Evolutionary conservation across 371 early-diverging fungal genomes (phyloP).

Genomic region (Rhizopus sp.): DNA sequence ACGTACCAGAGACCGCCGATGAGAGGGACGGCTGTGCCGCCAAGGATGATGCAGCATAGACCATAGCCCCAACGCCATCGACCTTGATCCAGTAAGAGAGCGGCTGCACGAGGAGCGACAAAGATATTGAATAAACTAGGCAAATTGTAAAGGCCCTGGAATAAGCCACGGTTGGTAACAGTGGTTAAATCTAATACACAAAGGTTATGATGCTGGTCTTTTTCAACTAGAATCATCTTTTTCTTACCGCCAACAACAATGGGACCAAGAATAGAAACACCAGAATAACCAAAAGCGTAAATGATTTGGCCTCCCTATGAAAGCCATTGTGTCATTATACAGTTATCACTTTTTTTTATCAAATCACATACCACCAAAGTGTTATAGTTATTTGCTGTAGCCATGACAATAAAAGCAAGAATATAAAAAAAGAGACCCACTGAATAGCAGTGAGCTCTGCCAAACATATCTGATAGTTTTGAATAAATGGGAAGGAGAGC

Average conservation of each 20-base stretch:
- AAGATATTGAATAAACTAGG: slow-evolving; percentile 36
- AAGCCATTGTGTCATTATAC: not conserved
- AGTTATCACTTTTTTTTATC: slow-evolving; percentile 1
- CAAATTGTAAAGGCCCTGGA: slow-evolving; percentile 34
- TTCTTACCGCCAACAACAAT: slow-evolving; percentile 39
- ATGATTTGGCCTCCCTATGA: slow-evolving; percentile 28
- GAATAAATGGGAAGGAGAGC: slow-evolving; percentile 33
- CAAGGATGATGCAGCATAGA: slow-evolving; percentile 14
- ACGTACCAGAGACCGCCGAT: slow-evolving; percentile 20
- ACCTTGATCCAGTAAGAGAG: slow-evolving; percentile 6
- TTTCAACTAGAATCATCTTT: not conserved
- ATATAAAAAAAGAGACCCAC: slow-evolving; percentile 23
- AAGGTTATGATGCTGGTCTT: not conserved
- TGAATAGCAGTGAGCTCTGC: slow-evolving; percentile 29
- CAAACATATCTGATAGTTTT: slow-evolving; percentile 30
- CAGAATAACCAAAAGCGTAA: slow-evolving; percentile 42
- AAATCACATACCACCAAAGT: slow-evolving; percentile 18
- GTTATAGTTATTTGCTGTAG: slow-evolving; percentile 21
- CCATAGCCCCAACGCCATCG: slow-evolving; percentile 38
- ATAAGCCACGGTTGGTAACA: slow-evolving; percentile 35
- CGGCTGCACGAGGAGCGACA: slow-evolving; percentile 28
- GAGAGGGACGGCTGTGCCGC: slow-evolving; percentile 21
- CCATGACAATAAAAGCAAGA: slow-evolving; percentile 22
- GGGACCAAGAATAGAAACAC: slow-evolving; percentile 30
- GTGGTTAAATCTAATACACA: slow-evolving; percentile 33